Percentiles rank a stretch among this genome's conserved stretches.
Conservation (phyloP, 208 protist genomes). For the Acanthamoeba sp. region DNA sequence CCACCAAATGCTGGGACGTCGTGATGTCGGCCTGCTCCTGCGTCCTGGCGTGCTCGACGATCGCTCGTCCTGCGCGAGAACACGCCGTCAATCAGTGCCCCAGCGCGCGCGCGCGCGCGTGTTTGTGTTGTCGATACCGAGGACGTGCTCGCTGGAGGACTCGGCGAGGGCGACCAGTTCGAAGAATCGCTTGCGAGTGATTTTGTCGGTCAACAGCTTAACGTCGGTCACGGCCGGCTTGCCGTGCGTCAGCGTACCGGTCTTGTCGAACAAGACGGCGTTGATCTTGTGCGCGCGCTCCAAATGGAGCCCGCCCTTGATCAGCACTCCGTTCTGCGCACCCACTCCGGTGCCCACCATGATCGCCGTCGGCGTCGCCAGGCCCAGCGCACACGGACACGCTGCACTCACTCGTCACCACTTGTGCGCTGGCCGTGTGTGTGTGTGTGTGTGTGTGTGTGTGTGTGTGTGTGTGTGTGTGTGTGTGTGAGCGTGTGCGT, state of each 20-base stretch:
- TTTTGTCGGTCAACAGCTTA: not conserved
- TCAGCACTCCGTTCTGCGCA: constrained; percentile 77
- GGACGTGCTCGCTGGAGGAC: not conserved
- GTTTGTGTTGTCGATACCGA: not conserved
- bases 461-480: no score
- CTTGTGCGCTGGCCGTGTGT: no score
- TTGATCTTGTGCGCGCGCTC: constrained; percentile 91
- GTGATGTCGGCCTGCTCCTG: not conserved
- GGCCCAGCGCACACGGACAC: constrained; percentile 97
- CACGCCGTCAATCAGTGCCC: not conserved
- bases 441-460: not conserved
- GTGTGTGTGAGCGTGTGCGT: no score
- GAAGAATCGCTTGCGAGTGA: not conserved
- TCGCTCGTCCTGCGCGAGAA: not conserved
- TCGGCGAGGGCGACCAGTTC: not conserved
- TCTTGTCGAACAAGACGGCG: constrained; percentile 97
- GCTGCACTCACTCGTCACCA: no score
- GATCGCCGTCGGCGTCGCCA: constrained; percentile 97
- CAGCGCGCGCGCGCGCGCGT: no score
- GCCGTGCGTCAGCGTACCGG: constrained; percentile 96
- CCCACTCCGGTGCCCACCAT: constrained; percentile 97
- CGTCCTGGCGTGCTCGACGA: constrained; percentile 43
- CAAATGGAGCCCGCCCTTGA: constrained; percentile 89
- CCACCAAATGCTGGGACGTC: not conserved
- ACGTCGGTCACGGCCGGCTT: constrained; percentile 90